Evolutionary conservation across 768 basidiomycete genomes (phyloP), one percentile per base, ranked within the genome.

Genomic region (Rhodotorula paludigena): DNA sequence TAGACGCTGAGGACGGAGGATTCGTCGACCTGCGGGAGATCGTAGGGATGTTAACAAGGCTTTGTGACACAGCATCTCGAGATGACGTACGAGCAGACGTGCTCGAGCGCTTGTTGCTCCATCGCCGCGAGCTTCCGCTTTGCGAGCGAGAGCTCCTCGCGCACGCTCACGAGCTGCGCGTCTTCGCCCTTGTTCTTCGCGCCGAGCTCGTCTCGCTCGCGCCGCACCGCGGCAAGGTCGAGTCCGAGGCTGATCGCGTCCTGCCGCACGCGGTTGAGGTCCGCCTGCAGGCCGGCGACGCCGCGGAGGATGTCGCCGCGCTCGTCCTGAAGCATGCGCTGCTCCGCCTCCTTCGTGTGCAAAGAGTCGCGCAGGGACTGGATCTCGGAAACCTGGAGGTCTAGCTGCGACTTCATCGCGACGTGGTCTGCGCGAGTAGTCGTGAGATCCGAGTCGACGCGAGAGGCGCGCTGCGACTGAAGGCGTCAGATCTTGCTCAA

Each of bases 241-340:
- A 83, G 83, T 25, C 89, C 89, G 74, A 92, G 87, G 12, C 82
- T 82, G 69, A 89, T 87, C 0, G 89, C 90, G 66, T 90, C 88
- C 57, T 83, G 82, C 63, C 85, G 83, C 25, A 94, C 88, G 15
- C 88, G 85, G 63, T 81, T 81, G 32, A 94, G 82, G 75, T 93
- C 90, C 9, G 83, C 80, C 73, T 92, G 87, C 39, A 93, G 81
- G 0, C 76, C 77, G 9, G 84, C 82, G n/a, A 92, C 86, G 6
- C 84, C 87, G 48, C 81, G 81, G 1, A 84, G 82, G 63, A 90
- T 84, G 68, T 85, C 85, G 57, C 78, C 83, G 76, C 85, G 87
- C 80, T 90, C 87, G 41, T 82, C 81, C 74, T 86, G 84, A 2
- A 83, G 82, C 25, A 82, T 82, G 18, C 87, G 84, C 47, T 92